Evolutionary conservation across 2,329 filamentous ascomycete species (phyloP), one percentile per base, ranked within the genome.

Genomic region (Cladophialophora yegresii): DNA sequence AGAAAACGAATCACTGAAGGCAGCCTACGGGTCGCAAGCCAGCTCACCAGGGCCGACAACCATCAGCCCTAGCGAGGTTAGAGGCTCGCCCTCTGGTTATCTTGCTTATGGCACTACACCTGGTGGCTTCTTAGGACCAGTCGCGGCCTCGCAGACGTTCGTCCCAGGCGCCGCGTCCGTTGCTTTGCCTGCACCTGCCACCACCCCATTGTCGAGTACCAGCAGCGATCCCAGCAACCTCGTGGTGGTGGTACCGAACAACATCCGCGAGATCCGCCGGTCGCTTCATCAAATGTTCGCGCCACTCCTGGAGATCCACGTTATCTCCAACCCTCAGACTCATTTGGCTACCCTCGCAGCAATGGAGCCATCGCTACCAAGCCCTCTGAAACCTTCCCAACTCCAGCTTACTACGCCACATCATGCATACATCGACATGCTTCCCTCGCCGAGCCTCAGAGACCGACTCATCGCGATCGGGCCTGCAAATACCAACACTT

Each of bases 341-440:
- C 78, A 80, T 68, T 71, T 75, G 13, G 67, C 71, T 2, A 71
- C 73, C 9, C 67, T 75, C 7, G 71, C 72, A 36, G 68, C 69
- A 4, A 60, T 75, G 36, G 73, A 69, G n/a, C 72, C 73, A 8
- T 71, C 70, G 4, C 70, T 80, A 20, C 77, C 77, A 1, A 59
- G 53, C 20, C 55, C 72, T 8, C 67, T 80, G 6, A 76, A 75
- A 66, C 78, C 78, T 4, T 77, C 72, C n/a, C 71, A 74, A 63
- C 67, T 74, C 28, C 78, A 80, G 62, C 73, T 80, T 5, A 72
- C 74, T 26, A 78, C 73, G 2, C 74, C 77, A 16, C 78, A 80
- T 62, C 77, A 77, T 66, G 76, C 74, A 57, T 78, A 75, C 58
- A 78, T 80, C 61, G 78, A 80, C 65, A 72, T 79, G 72, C 72